These are phyloP conservation scores for Usnea hakonensis DNA, from an alignment of 495 filamentous ascomycete species.

Conservation along the genomic window DNA sequence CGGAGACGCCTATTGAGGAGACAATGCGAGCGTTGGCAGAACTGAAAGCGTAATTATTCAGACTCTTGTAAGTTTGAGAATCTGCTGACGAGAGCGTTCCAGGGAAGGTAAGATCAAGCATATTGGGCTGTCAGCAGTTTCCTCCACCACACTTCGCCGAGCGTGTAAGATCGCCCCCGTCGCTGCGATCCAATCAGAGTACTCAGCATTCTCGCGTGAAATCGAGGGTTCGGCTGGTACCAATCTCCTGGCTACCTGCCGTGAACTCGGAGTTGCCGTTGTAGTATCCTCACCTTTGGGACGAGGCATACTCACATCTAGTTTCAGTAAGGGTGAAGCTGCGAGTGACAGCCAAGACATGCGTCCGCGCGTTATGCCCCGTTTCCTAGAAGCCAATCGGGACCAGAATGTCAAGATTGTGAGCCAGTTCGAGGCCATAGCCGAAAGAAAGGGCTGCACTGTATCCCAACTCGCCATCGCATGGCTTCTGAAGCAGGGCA, in stretches of 20 bases:
- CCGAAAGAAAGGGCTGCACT: slow-evolving; percentile 39
- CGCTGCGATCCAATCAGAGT: slow-evolving; percentile 56
- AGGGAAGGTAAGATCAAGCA: slow-evolving; percentile 47
- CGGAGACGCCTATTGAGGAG: slow-evolving; percentile 55
- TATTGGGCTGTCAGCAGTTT: slow-evolving; percentile 47
- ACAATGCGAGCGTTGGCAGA: slow-evolving; percentile 45
- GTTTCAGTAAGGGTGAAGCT: slow-evolving; percentile 37
- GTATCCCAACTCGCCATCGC: slow-evolving; percentile 41
- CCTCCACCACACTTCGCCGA: slow-evolving; percentile 47
- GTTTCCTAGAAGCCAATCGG: slow-evolving; percentile 45
- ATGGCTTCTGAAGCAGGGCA: slow-evolving; percentile 53
- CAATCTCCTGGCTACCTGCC: slow-evolving; percentile 44
- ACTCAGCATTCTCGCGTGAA: slow-evolving; percentile 51
- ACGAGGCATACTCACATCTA: slow-evolving; percentile 49
- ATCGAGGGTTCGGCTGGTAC: slow-evolving; percentile 46
- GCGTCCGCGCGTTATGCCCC: slow-evolving; percentile 35
- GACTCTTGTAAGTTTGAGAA: no score
- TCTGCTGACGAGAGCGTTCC: slow-evolving; percentile 10
- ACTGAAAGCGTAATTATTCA: slow-evolving; percentile 5
- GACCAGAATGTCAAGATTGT: slow-evolving; percentile 44
- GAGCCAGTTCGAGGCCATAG: slow-evolving; percentile 35
- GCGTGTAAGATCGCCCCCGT: slow-evolving; percentile 55
- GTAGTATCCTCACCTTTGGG: slow-evolving; percentile 58
- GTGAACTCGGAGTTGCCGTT: slow-evolving; percentile 54
- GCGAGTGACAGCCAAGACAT: slow-evolving; percentile 37